Evolutionary conservation across 2,329 filamentous ascomycete genomes (phyloP).

Genomic region (Pseudogymnoascus pannorum): DNA sequence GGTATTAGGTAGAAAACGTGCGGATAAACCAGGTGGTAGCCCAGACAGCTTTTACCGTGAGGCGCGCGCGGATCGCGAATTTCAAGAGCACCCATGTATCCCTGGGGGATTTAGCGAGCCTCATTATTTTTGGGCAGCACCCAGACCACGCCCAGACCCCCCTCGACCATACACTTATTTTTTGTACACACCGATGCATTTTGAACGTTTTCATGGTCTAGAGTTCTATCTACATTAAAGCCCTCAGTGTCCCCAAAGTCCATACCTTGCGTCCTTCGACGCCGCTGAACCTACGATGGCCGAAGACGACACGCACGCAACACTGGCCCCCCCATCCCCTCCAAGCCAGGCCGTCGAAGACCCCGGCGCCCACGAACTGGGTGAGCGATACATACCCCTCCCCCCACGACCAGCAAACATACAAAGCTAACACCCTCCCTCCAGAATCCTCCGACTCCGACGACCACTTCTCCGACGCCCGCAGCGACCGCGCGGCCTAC

Average conservation of each 20-base stretch:
- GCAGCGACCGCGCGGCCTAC: constrained; percentile 40
- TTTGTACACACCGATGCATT: neutral
- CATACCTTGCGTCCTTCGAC: neutral
- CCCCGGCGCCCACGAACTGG: constrained; percentile 53
- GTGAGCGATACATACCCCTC: constrained; percentile 34
- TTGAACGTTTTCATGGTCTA: neutral
- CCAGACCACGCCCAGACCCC: neutral
- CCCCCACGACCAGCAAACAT: neutral
- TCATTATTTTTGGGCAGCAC: constrained; percentile 1
- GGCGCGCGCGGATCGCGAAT: constrained; percentile 8
- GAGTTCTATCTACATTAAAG: neutral
- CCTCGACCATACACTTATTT: neutral
- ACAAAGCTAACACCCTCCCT: neutral
- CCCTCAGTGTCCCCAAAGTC: neutral
- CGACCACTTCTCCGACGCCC: constrained; percentile 63
- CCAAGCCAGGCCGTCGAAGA: constrained; percentile 35
- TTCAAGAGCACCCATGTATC: neutral
- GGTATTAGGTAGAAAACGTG: neutral
- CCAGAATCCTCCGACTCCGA: constrained; percentile 55
- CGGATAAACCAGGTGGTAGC: neutral
- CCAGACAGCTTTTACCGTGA: neutral
- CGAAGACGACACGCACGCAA: constrained; percentile 30
- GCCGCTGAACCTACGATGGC: constrained; percentile 19
- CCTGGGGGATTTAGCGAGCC: constrained; percentile 2
- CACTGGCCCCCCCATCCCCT: constrained; percentile 31